Conservation (phyloP, 2,329 filamentous ascomycete species). For the Neurospora sp. region DNA sequence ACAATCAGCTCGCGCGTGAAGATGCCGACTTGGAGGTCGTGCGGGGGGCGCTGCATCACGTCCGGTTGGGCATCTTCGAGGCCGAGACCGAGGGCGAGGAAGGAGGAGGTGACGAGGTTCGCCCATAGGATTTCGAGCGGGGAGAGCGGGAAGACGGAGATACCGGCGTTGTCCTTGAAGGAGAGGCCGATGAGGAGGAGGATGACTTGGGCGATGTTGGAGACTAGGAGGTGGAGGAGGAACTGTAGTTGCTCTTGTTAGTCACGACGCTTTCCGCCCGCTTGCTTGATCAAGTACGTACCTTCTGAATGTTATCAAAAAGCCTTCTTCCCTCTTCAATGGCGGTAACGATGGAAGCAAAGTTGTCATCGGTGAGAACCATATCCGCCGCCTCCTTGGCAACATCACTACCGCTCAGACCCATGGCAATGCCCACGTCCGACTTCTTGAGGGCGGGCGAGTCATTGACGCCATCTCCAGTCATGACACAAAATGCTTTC, state of each 20-base stretch:
- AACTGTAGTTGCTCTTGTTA: slow-evolving; percentile 30
- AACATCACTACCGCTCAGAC: slow-evolving; percentile 59
- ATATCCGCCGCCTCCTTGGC: slow-evolving; percentile 78
- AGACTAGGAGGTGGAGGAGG: slow-evolving; percentile 55
- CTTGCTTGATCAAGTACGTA: slow-evolving; percentile 19
- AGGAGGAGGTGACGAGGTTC: slow-evolving; percentile 63
- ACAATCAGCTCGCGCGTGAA: slow-evolving; percentile 55
- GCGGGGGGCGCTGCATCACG: slow-evolving; percentile 56
- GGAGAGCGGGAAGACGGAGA: slow-evolving; percentile 60
- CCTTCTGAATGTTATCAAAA: slow-evolving; percentile 67
- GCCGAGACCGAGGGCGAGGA: slow-evolving; percentile 62
- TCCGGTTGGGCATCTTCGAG: slow-evolving; percentile 60
- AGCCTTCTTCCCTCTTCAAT: slow-evolving; percentile 60
- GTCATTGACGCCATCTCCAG: slow-evolving; percentile 65
- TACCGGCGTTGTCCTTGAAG: slow-evolving; percentile 49
- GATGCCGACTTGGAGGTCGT: slow-evolving; percentile 47
- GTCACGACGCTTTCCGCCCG: slow-evolving; percentile 14
- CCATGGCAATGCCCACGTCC: slow-evolving; percentile 68
- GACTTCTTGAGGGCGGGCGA: slow-evolving; percentile 61
- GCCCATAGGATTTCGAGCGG: slow-evolving; percentile 69
- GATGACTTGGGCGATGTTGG: slow-evolving; percentile 61
- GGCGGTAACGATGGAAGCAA: slow-evolving; percentile 67
- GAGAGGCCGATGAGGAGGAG: slow-evolving; percentile 58
- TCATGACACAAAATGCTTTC: slow-evolving; percentile 61
- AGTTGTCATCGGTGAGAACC: slow-evolving; percentile 81